Evolutionary conservation across 257 asterid species (phyloP), one percentile per base, ranked within the genome.

Genomic region (Penstemon davidsonii): DNA sequence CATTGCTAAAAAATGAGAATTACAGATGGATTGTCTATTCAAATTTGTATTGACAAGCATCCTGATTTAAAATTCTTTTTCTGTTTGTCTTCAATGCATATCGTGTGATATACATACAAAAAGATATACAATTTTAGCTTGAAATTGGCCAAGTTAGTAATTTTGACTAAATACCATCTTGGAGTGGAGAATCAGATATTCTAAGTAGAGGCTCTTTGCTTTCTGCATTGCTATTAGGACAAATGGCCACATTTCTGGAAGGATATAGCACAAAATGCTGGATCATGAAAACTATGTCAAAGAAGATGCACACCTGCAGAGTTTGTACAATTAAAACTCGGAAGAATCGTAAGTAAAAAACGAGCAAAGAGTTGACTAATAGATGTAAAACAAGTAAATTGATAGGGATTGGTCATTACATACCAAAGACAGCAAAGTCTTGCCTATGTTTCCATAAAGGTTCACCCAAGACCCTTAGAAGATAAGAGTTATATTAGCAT

Each of bases 391-490:
- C 18, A 15, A 15, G 33, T 25, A 25, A 25, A 25, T 25, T 25
- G 33, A 25, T 25, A 25, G 33, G 33, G 25, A 60, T 1, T 6
- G 1, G 7, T 8, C n/a, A 36, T 72, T 41, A 3, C 81, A 39
- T 87, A 93, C 97, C 97, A 93, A 50, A 46, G 99, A 93, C 75
- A 93, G 79, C 86, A 88, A 71, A 5, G 92, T 88, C 85, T 93
- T 93, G 67, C 99, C 99, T 3, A 90, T 84, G 84, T 90, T 93
- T 25, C 97, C 97, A 52, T 90, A 90, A 72, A 93, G 85, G 73
- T 90, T 93, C 75, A 90, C 87, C 95, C 90, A 84, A 0, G 99
- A 93, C 64, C 75, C 99, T 93, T 85, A 7, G 37, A 3, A 71
- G 33, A 11, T 55, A 19, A 47, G 2, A 9, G 18, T 47, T 41